Percentiles rank a stretch among this genome's conserved stretches.
Evolutionary conservation across 208 protist genomes (phyloP).

Genomic region (Leishmania arabica): DNA sequence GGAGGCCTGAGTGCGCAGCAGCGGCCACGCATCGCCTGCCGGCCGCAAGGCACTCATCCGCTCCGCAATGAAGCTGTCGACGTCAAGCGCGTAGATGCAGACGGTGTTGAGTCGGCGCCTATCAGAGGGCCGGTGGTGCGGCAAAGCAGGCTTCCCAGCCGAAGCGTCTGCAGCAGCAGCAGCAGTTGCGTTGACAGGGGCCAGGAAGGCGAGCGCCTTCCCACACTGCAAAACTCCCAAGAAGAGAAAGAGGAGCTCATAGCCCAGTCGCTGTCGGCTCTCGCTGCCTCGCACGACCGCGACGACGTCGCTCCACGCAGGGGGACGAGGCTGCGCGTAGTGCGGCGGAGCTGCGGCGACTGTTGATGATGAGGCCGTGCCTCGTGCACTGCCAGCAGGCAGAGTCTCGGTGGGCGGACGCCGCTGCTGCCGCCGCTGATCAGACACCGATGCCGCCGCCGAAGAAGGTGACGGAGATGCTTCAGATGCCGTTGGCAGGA

Average conservation of each 20-base stretch:
- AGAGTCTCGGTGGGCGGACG: not conserved
- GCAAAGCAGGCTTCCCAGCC: not conserved
- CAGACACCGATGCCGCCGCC: not conserved
- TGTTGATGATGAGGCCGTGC: not conserved
- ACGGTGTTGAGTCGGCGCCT: not conserved
- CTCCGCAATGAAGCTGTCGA: conserved; percentile 47
- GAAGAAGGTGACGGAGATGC: not conserved
- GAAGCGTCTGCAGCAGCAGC: not conserved
- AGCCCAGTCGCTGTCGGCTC: conserved; percentile 41
- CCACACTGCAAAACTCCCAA: conserved; percentile 8
- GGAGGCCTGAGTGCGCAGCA: not conserved
- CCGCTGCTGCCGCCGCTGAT: not conserved
- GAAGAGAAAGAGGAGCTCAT: conserved; percentile 52
- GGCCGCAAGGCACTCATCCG: conserved; percentile 8
- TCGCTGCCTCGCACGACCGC: conserved; percentile 39
- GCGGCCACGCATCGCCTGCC: not conserved
- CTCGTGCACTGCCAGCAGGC: not conserved
- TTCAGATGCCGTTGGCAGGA: conserved; percentile 4
- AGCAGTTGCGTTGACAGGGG: not conserved
- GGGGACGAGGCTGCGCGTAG: not conserved
- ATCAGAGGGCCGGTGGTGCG: not conserved
- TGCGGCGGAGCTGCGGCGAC: not conserved
- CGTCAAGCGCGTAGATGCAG: conserved; percentile 3
- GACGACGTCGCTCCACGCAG: conserved; percentile 32
- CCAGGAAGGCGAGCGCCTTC: conserved; percentile 23